Evolutionary conservation across 2,329 filamentous ascomycete species (phyloP), one percentile per base, ranked within the genome.

Genomic region (Talaromyces sp.): DNA sequence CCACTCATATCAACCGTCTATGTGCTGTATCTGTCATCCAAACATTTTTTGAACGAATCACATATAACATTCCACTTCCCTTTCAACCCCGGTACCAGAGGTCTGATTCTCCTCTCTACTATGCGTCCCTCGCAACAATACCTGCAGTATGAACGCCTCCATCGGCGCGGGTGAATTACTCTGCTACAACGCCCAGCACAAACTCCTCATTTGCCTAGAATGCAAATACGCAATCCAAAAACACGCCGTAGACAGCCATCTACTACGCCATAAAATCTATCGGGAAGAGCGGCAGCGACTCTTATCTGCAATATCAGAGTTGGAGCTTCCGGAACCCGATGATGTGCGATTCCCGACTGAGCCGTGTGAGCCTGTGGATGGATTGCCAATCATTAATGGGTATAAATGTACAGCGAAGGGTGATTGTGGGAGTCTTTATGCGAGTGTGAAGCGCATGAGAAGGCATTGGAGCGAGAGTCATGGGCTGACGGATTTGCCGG

Each of bases 191-290:
- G 39, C 48, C 11, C 13, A 24, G 4, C 33, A 65, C 45, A 45
- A 47, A 37, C 33, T 65, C 6, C 58, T 65, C 14, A 65, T 65
- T 14, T 65, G 63, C 48, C 58, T 48, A 6, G 48, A 65, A 57
- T 65, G 63, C 58, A 52, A 57, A 10, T 65, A 65, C 58, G 63
- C 63, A 14, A 65, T 65, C 50, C 63, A 65, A 37, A 65, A 65
- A n/a, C 47, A 39, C 39, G 63, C 63, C 31, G 37, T 65, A 8
- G 24, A 22, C 10, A 65, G 58, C 31, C 63, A 65, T n/a, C 31
- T 65, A 13, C 31, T 65, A 47, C 63, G 63, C 14, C 63, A 65
- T 50, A 65, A 65, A 47, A 61, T 65, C 16, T 65, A 65, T 31
- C 57, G 63, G 14, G 63, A 27, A 0, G 39, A 65, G 24, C 14